A percentile compares a stretch with the other conserved stretches of the same genome.
Evolutionary conservation across 345 rosid species (phyloP).

Genomic region (Mangifera indica): DNA sequence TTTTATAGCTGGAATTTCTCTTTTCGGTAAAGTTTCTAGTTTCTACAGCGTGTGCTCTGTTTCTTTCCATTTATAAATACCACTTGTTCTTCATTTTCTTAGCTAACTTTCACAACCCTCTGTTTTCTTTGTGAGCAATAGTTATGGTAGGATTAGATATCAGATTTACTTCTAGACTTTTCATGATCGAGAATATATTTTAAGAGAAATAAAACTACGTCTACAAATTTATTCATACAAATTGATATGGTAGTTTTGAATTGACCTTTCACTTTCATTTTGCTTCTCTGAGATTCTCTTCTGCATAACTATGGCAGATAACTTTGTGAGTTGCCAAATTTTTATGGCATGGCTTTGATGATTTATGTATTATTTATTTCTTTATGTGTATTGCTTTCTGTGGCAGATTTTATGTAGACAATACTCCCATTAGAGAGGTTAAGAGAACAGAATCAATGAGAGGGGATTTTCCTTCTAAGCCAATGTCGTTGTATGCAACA

Average conservation of each 20-base stretch:
- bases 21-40: conserved; percentile 18
- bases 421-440: conserved; percentile 75
- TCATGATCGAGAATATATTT: background rate
- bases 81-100: conserved; percentile 14
- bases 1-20: conserved; percentile 14
- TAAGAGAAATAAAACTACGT: too few species aligned
- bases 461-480: conserved; percentile 86
- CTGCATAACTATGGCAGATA: too few species aligned
- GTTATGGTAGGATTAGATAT: background rate
- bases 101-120: conserved; percentile 9
- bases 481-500: conserved; percentile 92
- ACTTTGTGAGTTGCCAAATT: too few species aligned
- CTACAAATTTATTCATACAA: too few species aligned
- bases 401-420: conserved; percentile 77
- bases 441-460: conserved; percentile 72
- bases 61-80: conserved; percentile 23
- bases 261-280: background rate
- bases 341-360: background rate
- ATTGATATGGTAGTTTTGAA: too few species aligned
- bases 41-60: conserved; percentile 21
- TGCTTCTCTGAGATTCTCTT: background rate
- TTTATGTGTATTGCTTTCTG: background rate
- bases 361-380: background rate
- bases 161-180: background rate
- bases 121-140: conserved; percentile 26